These are phyloP conservation scores for Mortierella sp. DNA, from an alignment of 371 early-diverging fungal genomes.

Conservation along the genomic window DNA sequence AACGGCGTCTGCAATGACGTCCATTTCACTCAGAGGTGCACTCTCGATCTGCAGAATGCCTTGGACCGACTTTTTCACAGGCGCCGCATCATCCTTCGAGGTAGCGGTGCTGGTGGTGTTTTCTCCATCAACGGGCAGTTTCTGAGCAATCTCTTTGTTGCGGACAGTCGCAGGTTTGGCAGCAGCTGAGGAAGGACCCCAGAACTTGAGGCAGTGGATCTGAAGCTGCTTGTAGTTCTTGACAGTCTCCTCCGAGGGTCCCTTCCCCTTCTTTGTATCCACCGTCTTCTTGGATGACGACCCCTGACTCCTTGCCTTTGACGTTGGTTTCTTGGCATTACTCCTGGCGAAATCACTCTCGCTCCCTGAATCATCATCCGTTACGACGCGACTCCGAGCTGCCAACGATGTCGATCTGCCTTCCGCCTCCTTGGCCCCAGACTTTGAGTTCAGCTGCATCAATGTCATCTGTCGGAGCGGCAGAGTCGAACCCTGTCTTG, in stretches of 20 bases:
- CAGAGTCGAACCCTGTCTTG: background rate
- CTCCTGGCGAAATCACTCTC: conserved; percentile 17
- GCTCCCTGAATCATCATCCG: conserved; percentile 8
- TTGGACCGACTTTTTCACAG: conserved; percentile 24
- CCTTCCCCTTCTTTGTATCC: conserved; percentile 8
- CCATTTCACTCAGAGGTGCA: conserved; percentile 53
- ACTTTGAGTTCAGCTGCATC: conserved; percentile 24
- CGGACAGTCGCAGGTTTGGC: conserved; percentile 34
- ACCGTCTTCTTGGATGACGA: background rate
- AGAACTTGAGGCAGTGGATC: conserved; percentile 51
- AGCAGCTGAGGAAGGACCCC: conserved; percentile 24
- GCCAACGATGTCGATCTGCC: background rate
- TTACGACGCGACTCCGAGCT: background rate
- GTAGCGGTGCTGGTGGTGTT: too few relatives aligned
- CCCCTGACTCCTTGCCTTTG: background rate
- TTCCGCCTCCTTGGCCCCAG: background rate
- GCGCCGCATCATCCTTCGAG: background rate
- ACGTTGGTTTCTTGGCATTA: background rate
- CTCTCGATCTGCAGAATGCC: conserved; percentile 39
- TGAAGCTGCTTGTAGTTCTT: conserved; percentile 49
- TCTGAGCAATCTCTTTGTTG: conserved; percentile 17
- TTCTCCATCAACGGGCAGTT: conserved; percentile 23
- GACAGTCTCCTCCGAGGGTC: conserved; percentile 24
- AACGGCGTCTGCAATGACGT: conserved; percentile 54
- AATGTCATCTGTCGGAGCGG: conserved; percentile 34